phyloP scores from a whole-genome alignment of 139 green algal species.

The Chlamydomonas sp. region DNA sequence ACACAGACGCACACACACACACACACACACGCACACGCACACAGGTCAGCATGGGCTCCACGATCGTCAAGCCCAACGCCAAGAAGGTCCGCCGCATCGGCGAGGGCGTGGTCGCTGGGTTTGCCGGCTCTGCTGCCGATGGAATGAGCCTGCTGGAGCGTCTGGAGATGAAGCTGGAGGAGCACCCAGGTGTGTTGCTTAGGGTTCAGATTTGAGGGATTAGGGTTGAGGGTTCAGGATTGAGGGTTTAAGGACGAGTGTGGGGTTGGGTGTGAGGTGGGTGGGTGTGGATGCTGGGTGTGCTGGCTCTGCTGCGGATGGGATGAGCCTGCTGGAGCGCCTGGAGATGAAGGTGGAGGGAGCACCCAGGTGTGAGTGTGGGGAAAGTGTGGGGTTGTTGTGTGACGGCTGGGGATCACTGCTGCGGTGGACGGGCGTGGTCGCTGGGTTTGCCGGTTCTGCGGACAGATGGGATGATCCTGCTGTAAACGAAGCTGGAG shows the following conservation, averaged over 20 bases:
- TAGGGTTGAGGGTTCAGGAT: too few species aligned
- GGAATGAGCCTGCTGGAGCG: constrained; percentile 86
- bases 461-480: too few species aligned
- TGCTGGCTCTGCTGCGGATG: constrained; percentile 52
- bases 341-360: constrained; percentile 60
- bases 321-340: constrained; percentile 83
- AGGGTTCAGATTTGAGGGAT: too few species aligned
- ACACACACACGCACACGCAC: too few species aligned
- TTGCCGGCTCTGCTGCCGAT: constrained; percentile 75
- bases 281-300: constrained; percentile 19
- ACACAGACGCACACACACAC: too few species aligned
- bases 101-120: constrained; percentile 34
- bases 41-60: constrained; percentile 33
- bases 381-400: too few species aligned
- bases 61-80: constrained; percentile 38
- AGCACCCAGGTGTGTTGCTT: constrained; percentile 58
- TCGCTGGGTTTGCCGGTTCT: too few species aligned
- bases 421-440: too few species aligned
- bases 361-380: not conserved
- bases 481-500: too few species aligned
- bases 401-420: too few species aligned
- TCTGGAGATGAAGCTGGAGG: constrained; percentile 79
- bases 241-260: too few species aligned
- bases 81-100: constrained; percentile 38
- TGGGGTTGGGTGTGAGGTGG: too few species aligned